phyloP scores from a whole-genome alignment of 2,329 filamentous ascomycete genomes.

The Septoria petroselini region DNA sequence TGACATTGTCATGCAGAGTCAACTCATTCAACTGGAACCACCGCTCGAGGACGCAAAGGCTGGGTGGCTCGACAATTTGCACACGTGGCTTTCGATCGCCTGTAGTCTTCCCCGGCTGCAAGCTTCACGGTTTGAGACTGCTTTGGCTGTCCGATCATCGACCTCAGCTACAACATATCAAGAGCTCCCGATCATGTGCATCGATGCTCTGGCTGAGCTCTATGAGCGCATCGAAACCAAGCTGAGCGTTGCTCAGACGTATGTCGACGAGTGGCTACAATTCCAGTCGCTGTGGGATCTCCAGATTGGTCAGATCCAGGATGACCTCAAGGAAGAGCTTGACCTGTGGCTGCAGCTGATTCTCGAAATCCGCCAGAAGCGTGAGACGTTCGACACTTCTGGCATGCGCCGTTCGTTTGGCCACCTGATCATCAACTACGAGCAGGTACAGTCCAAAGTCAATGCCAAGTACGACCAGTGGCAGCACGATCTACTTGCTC shows the following conservation, averaged over 20 bases:
- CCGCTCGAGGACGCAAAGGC: constrained; percentile 87
- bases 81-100: constrained; percentile 87
- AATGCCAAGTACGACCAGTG: constrained; percentile 99
- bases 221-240: constrained; percentile 83
- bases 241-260: constrained; percentile 71
- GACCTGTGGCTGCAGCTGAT: constrained; percentile 90
- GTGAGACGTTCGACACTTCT: constrained; percentile 94
- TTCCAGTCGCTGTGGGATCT: constrained; percentile 99
- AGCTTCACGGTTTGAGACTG: constrained; percentile 91
- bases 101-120: constrained; percentile 94
- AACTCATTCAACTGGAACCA: constrained; percentile 94
- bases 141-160: constrained; percentile 59
- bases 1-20: constrained; percentile 96
- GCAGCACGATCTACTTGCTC: constrained; percentile 94
- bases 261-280: constrained; percentile 97
- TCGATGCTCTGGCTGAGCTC: constrained; percentile 71
- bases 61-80: constrained; percentile 88
- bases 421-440: constrained; percentile 92
- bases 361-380: constrained; percentile 94
- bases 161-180: constrained; percentile 71
- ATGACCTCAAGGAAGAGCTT: constrained; percentile 84
- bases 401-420: constrained; percentile 91
- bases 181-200: constrained; percentile 79
- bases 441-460: constrained; percentile 97
- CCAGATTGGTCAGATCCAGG: constrained; percentile 92